Evolutionary conservation across 805 yeast genomes (phyloP).

Genomic region (Saturnispora zaruensis): DNA sequence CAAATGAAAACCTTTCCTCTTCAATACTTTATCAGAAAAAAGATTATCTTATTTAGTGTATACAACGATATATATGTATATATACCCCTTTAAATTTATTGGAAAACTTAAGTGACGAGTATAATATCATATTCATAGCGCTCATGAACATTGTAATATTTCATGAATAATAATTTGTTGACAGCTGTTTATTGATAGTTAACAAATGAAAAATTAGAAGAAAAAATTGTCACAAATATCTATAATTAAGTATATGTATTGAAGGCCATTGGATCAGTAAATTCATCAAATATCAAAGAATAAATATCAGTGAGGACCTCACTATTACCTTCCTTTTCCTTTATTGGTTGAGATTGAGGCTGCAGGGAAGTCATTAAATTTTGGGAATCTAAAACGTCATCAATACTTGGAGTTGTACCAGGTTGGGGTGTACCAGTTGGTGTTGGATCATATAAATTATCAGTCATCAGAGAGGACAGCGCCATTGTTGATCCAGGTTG

Average conservation of each 20-base stretch:
- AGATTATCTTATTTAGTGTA: neutral
- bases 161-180: neutral
- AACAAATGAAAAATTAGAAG: neutral
- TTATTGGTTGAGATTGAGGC: neutral
- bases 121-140: neutral
- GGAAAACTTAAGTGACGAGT: neutral
- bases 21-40: neutral
- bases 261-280: slow-evolving; percentile 31
- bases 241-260: slow-evolving; percentile 14
- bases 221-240: neutral
- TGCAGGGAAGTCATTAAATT: neutral
- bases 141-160: neutral
- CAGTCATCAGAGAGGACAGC: neutral
- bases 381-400: neutral
- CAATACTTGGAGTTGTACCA: neutral
- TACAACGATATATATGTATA: neutral
- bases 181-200: neutral
- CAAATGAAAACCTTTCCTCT: neutral
- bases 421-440: slow-evolving; percentile 4
- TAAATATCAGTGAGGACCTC: slow-evolving; percentile 36
- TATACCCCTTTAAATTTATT: neutral
- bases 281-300: slow-evolving; percentile 38
- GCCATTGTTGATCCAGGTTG: slow-evolving; percentile 3
- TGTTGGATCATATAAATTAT: neutral
- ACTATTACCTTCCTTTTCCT: slow-evolving; percentile 14